These are phyloP conservation scores for Chalciporus chontae DNA, from an alignment of 768 basidiomycete species.

Conservation along the genomic window DNA sequence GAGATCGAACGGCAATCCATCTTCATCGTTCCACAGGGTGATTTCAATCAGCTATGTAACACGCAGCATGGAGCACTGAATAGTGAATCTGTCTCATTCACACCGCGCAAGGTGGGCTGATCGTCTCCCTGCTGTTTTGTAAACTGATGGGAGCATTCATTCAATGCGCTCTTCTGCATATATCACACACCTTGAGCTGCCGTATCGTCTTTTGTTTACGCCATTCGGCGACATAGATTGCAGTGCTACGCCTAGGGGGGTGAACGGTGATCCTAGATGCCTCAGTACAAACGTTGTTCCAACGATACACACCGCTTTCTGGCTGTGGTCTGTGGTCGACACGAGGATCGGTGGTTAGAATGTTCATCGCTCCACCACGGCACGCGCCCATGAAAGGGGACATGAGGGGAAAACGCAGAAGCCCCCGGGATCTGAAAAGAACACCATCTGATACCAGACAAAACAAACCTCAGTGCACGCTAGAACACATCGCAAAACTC, in stretches of 20 bases:
- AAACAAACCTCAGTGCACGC: not conserved
- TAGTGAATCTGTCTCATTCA: not conserved
- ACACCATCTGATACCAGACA: not conserved
- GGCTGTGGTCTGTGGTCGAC: too few relatives aligned
- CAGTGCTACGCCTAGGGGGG: not conserved
- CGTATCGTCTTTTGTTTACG: not conserved
- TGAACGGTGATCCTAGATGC: too few relatives aligned
- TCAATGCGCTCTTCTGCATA: too few relatives aligned
- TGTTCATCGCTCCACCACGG: not conserved
- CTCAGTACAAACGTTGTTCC: too few relatives aligned
- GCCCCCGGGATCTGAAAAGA: not conserved
- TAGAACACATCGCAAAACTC: not conserved
- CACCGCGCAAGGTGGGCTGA: not conserved
- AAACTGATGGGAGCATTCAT: not conserved
- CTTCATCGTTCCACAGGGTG: not conserved
- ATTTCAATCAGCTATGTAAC: not conserved
- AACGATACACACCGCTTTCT: too few relatives aligned
- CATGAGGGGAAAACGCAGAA: too few relatives aligned
- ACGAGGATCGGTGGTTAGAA: too few relatives aligned
- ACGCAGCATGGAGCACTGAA: not conserved
- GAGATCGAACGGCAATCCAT: not conserved
- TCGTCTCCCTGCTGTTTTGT: not conserved
- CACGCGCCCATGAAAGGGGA: too few relatives aligned
- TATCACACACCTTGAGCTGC: not conserved
- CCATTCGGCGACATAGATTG: not conserved